phyloP scores from a whole-genome alignment of 1,284 basidiomycete species.

The Ceratobasidium theobromae region DNA sequence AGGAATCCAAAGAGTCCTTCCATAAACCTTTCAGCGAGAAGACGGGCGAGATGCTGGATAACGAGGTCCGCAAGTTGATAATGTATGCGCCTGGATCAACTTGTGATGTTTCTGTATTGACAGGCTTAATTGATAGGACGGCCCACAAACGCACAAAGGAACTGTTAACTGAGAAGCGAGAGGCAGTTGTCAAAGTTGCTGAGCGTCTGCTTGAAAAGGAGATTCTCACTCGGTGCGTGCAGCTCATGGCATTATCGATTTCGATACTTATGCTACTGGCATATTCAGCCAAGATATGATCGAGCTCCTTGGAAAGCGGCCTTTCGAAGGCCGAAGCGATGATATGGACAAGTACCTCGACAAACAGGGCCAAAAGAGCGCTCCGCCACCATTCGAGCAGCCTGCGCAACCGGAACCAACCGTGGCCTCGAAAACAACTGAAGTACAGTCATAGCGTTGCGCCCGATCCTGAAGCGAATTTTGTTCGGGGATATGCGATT shows the following conservation, averaged over 20 bases:
- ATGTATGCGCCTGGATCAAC: conserved; percentile 50
- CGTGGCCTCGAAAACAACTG: conserved; percentile 10
- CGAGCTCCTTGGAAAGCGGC: conserved; percentile 77
- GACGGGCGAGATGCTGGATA: conserved; percentile 91
- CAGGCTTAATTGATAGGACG: conserved; percentile 47
- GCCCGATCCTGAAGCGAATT: not conserved
- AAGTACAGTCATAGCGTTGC: not conserved
- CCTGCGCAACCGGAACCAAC: conserved; percentile 26
- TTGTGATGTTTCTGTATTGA: conserved; percentile 10
- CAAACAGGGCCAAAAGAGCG: conserved; percentile 49
- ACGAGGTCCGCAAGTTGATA: conserved; percentile 94
- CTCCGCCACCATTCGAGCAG: conserved; percentile 35
- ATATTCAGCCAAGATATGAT: conserved; percentile 80
- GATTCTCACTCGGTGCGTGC: conserved; percentile 81
- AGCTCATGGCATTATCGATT: not conserved
- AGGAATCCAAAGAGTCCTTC: conserved; percentile 84
- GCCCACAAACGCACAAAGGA: conserved; percentile 86
- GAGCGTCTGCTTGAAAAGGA: conserved; percentile 89
- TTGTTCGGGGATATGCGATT: not conserved
- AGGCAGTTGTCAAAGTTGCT: conserved; percentile 94
- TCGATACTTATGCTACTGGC: conserved; percentile 9
- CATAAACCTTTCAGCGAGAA: conserved; percentile 98
- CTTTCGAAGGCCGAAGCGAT: conserved; percentile 75
- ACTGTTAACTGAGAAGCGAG: conserved; percentile 79
- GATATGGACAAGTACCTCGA: conserved; percentile 96